Evolutionary conservation across 768 basidiomycete species (phyloP), one percentile per base, ranked within the genome.

Genomic region (Inosperma sp.): DNA sequence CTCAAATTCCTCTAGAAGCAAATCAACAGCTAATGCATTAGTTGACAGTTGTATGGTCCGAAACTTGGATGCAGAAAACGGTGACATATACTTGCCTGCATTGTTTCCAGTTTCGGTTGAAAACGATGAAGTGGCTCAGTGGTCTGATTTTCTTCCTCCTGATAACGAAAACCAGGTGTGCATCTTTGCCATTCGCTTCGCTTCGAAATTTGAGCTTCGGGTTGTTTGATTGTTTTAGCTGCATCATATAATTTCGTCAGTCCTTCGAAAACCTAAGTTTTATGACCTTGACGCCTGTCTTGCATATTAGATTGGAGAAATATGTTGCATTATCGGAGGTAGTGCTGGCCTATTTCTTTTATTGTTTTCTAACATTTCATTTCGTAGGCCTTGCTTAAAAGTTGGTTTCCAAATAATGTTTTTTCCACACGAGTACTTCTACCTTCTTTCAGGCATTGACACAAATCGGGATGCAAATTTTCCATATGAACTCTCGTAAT

Each of bases 171-270:
- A 75, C 40, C 69, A 79, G 69, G 79, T 79, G 53, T 23, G 50
- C 30, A 17, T 16, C 25, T 31, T n/a, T n/a, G n/a, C n/a, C n/a
- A n/a, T n/a, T n/a, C n/a, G n/a, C n/a, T n/a, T n/a, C 41, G 19
- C 13, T 7, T 30, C 9, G 30, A 16, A 27, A 6, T 33, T 58
- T 21, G 56, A 30, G n/a, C n/a, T n/a, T n/a, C n/a, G n/a, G n/a
- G n/a, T n/a, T n/a, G n/a, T n/a, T n/a, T n/a, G n/a, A n/a, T n/a
- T n/a, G n/a, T n/a, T n/a, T n/a, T 45, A 82, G 79, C 64, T 83
- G 7, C 81, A 83, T 55, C 68, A 74, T 2, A 68, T 82, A 21
- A 68, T 83, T 13, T 72, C 78, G 80, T 83, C 61, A 42, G 78
- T 59, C 25, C 5, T n/a, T n/a, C n/a, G n/a, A n/a, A n/a, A n/a